A percentile compares a stretch with the other conserved stretches of the same genome.
These are phyloP conservation scores for sorghum (Sorghum bicolor) DNA, from an alignment of 176 grass and related monocot genomes.

Conservation along the genomic window DNA sequence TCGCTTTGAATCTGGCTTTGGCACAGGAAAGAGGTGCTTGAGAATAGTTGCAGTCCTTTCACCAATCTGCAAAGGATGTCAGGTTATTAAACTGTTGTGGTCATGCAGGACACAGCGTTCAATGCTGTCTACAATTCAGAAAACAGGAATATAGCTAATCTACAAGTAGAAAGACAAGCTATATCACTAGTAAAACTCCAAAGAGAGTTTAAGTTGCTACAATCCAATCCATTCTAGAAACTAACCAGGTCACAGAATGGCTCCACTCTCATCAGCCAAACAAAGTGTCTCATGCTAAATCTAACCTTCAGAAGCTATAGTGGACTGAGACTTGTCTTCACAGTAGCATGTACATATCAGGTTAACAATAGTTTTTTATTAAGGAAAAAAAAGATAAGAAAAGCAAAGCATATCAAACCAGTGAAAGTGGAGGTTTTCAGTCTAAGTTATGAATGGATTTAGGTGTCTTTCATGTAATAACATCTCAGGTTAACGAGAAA, in stretches of 20 bases:
- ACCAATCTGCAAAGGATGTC: constrained; percentile 51
- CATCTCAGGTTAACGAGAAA: constrained; percentile 42
- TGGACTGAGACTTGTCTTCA: background rate
- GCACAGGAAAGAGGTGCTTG: constrained; percentile 91
- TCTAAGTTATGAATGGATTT: background rate
- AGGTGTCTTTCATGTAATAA: background rate
- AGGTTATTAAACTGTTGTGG: background rate
- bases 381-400: background rate
- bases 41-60: constrained; percentile 78
- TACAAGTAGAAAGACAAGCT: background rate
- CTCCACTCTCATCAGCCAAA: background rate
- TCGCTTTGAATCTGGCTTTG: constrained; percentile 78
- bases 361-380: background rate
- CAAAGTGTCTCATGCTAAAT: background rate
- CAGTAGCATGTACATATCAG: background rate
- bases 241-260: background rate
- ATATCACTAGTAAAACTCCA: background rate
- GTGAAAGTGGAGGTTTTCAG: background rate
- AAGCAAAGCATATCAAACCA: background rate
- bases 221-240: background rate
- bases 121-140: background rate
- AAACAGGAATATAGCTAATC: background rate
- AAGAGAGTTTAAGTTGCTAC: background rate
- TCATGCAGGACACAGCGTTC: background rate
- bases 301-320: background rate